Percentiles rank a stretch among this genome's conserved stretches.
phyloP scores from a whole-genome alignment of 1,284 basidiomycete genomes.

The Cryptococcus sp. region DNA sequence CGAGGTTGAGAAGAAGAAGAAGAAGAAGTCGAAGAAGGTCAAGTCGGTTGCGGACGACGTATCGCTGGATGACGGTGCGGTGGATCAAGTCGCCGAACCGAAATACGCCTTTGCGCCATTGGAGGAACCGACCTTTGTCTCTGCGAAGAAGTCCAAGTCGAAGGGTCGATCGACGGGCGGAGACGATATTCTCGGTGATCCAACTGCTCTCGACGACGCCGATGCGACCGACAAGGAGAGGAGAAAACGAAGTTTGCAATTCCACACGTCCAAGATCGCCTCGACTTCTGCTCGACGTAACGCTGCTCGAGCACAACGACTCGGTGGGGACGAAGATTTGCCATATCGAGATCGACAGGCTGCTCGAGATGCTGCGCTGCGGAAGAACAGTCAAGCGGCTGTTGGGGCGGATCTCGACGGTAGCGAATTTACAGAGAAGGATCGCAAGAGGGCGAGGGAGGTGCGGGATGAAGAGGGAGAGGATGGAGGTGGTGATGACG shows the following conservation, averaged over 20 bases:
- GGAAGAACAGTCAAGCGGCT: constrained; percentile 43
- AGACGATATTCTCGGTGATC: constrained; percentile 69
- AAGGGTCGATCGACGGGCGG: constrained; percentile 27
- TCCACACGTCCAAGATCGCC: constrained; percentile 87
- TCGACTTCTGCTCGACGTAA: constrained; percentile 65
- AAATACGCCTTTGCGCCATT: constrained; percentile 35
- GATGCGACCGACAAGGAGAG: constrained; percentile 77
- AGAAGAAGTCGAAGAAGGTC: constrained; percentile 26
- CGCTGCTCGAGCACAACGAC: constrained; percentile 55
- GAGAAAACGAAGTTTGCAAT: constrained; percentile 71
- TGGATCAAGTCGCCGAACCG: neutral
- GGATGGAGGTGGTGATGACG: constrained; percentile 47
- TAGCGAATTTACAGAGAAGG: constrained; percentile 49
- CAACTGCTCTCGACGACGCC: constrained; percentile 58
- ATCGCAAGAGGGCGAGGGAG: constrained; percentile 49
- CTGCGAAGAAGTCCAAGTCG: constrained; percentile 23
- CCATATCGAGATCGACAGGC: constrained; percentile 48
- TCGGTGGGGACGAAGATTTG: constrained; percentile 70
- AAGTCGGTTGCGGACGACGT: constrained; percentile 9
- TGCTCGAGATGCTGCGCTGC: constrained; percentile 48
- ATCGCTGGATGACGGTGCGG: constrained; percentile 26
- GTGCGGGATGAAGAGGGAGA: constrained; percentile 47
- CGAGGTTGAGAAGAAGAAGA: constrained; percentile 2
- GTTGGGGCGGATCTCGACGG: constrained; percentile 45
- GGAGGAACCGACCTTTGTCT: constrained; percentile 30